Percentiles rank a stretch among this genome's conserved stretches.
These are phyloP conservation scores for Tephrocybe sp. DNA, from an alignment of 768 basidiomycete genomes.

Conservation along the genomic window DNA sequence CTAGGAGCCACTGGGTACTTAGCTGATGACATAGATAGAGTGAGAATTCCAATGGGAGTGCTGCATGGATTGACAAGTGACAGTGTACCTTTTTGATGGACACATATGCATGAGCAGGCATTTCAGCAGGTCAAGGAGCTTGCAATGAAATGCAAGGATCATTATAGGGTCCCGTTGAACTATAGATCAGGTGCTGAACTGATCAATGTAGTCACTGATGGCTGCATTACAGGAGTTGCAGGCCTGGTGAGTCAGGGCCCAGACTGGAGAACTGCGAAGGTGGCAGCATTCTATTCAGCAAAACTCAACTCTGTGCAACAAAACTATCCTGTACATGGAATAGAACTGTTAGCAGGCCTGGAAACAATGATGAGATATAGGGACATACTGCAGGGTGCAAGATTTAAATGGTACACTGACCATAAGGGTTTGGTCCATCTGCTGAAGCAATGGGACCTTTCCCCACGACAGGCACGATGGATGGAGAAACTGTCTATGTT, in stretches of 20 bases:
- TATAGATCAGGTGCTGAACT: slow-evolving; percentile 2
- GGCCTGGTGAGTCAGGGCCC: neutral
- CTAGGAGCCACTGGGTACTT: too few species aligned
- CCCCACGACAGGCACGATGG: neutral
- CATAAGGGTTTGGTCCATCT: neutral
- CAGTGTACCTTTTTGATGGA: too few species aligned
- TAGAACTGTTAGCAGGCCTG: neutral
- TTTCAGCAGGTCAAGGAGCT: too few species aligned
- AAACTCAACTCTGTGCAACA: neutral
- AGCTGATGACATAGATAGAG: too few species aligned
- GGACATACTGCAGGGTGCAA: neutral
- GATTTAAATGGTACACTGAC: neutral
- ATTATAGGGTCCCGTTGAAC: slow-evolving; percentile 9
- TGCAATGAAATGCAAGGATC: too few species aligned
- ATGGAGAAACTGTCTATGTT: neutral
- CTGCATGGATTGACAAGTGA: too few species aligned
- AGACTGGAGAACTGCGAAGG: neutral
- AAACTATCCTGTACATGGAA: too few species aligned
- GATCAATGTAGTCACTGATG: neutral
- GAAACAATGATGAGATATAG: neutral
- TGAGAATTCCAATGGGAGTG: too few species aligned
- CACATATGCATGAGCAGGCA: too few species aligned
- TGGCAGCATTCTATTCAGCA: neutral
- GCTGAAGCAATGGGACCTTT: neutral
- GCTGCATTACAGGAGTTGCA: neutral